Conservation (phyloP, 169 alveolate species). For the Eimeria brunetti region DNA sequence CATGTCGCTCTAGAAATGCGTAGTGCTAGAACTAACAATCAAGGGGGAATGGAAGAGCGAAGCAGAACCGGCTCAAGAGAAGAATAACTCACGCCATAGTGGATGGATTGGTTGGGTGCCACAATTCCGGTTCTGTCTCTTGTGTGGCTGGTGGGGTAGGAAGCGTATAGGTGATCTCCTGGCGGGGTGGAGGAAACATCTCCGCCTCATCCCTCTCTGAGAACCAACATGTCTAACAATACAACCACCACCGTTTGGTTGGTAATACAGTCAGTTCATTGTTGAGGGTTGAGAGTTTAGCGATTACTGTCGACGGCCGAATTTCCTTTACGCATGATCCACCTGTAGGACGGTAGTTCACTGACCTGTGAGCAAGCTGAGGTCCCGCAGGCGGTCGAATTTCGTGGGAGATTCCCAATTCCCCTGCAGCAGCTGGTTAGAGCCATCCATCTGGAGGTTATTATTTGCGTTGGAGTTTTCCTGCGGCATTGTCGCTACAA, state of each 20-base stretch:
- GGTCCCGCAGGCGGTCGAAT: conserved; percentile 45
- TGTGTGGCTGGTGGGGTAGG: conserved; percentile 49
- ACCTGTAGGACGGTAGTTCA: not conserved
- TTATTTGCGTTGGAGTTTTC: not conserved
- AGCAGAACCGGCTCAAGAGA: not conserved
- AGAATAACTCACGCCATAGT: conserved; percentile 44
- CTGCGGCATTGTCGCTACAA: conserved; percentile 43
- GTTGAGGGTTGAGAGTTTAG: not conserved
- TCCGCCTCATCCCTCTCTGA: conserved; percentile 49
- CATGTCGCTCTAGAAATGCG: not conserved
- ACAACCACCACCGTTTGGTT: not conserved
- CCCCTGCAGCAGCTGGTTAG: not conserved
- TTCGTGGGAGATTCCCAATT: not conserved
- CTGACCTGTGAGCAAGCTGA: conserved; percentile 60
- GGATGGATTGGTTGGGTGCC: conserved; percentile 62
- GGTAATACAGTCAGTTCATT: too few species aligned
- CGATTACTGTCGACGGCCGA: not conserved
- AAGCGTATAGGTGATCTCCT: conserved; percentile 38
- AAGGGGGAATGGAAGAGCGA: not conserved
- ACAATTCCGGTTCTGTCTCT: conserved; percentile 63
- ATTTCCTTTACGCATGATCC: not conserved
- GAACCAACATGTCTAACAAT: not conserved
- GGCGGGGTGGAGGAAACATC: conserved; percentile 53
- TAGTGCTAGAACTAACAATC: not conserved
- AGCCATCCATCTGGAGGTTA: not conserved